A percentile compares a stretch with the other conserved stretches of the same genome.
Conservation (phyloP, 2,329 filamentous ascomycete species). For the Periconia macrospinosa region DNA sequence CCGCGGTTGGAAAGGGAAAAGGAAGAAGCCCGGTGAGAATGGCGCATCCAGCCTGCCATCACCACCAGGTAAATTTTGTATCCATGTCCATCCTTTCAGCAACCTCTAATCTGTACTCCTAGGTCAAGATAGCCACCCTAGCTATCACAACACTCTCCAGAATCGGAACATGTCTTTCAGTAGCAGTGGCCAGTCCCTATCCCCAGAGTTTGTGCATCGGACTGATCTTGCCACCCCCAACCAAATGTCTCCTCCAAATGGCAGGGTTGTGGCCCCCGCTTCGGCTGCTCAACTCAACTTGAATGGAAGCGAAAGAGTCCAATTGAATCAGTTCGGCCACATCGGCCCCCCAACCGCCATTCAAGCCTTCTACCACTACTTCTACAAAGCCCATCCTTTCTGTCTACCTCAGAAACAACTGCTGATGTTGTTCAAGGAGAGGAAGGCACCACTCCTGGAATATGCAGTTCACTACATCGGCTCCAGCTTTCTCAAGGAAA, state of each 20-base stretch:
- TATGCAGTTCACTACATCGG: slow-evolving; percentile 61
- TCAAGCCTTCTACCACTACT: slow-evolving; percentile 51
- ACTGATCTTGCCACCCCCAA: slow-evolving; percentile 25
- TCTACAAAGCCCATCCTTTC: slow-evolving; percentile 59
- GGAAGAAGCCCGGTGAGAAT: slow-evolving; percentile 40
- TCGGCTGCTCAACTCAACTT: slow-evolving; percentile 30
- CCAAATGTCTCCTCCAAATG: slow-evolving; percentile 24
- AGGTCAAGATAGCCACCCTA: slow-evolving; percentile 14
- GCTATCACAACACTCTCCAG: slow-evolving; percentile 11
- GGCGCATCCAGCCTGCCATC: slow-evolving; percentile 15
- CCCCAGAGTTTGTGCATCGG: slow-evolving; percentile 35
- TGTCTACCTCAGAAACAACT: slow-evolving; percentile 52
- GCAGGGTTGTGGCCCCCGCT: slow-evolving; percentile 16
- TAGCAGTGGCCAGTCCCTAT: slow-evolving; percentile 26
- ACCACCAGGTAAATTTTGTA: slow-evolving; percentile 21
- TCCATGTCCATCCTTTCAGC: not conserved
- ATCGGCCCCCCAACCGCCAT: slow-evolving; percentile 32
- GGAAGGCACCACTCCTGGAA: slow-evolving; percentile 48
- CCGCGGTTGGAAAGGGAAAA: slow-evolving; percentile 52
- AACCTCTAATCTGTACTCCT: slow-evolving; percentile 3
- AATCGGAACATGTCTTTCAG: slow-evolving; percentile 15
- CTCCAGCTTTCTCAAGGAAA: slow-evolving; percentile 54
- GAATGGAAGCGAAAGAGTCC: slow-evolving; percentile 31
- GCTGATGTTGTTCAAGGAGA: slow-evolving; percentile 45
- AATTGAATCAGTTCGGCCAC: slow-evolving; percentile 29